Conservation (phyloP, 2,329 filamentous ascomycete species). For the Grosmannia penicillata region DNA sequence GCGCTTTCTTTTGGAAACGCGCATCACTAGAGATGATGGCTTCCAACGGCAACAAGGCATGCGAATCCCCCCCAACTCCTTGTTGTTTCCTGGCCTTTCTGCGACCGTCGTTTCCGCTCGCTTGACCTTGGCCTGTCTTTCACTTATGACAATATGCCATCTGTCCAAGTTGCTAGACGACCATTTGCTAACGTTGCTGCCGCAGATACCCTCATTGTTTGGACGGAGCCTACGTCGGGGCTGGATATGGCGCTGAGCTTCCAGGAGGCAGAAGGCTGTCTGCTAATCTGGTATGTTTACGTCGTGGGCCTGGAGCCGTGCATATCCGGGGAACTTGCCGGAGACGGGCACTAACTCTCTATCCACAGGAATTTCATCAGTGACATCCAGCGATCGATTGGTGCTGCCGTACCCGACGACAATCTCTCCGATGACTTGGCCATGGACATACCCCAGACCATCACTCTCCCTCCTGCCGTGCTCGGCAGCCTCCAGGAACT, state of each 20-base stretch:
- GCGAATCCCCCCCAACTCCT: background rate
- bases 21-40: conserved; percentile 82
- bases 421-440: conserved; percentile 73
- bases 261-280: conserved; percentile 90
- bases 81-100: no score
- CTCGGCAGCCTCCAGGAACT: conserved; percentile 75
- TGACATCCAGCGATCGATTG: conserved; percentile 62
- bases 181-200: conserved; percentile 9
- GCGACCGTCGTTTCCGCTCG: no score
- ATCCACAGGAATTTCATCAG: conserved; percentile 72
- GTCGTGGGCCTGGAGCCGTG: background rate
- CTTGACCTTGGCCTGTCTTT: no score
- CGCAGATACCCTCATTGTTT: conserved; percentile 89
- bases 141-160: no score
- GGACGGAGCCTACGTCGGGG: conserved; percentile 74
- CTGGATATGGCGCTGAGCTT: conserved; percentile 97
- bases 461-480: conserved; percentile 64
- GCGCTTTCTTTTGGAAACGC: conserved; percentile 72
- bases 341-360: no score
- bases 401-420: conserved; percentile 47
- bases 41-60: conserved; percentile 96
- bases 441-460: conserved; percentile 55
- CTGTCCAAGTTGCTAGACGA: background rate
- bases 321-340: background rate
- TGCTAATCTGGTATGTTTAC: conserved; percentile 62